These are phyloP conservation scores for Endoconidiophora polonica DNA, from an alignment of 2,329 filamentous ascomycete species.

Conservation along the genomic window DNA sequence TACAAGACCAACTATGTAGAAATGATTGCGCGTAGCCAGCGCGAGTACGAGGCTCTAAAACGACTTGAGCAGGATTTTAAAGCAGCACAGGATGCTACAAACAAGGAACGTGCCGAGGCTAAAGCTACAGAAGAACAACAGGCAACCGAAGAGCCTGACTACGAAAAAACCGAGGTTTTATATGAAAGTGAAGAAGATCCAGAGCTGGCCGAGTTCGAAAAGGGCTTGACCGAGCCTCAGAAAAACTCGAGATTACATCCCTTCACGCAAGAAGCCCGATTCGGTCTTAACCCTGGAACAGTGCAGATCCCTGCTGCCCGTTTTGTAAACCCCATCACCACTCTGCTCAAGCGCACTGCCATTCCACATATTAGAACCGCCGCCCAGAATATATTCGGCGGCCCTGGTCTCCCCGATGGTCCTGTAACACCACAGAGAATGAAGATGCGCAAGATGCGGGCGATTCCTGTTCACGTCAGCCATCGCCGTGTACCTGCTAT, in stretches of 20 bases:
- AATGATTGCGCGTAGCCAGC: slow-evolving; percentile 34
- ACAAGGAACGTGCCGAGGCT: slow-evolving; percentile 20
- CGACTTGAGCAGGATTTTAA: slow-evolving; percentile 43
- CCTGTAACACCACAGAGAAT: slow-evolving; percentile 48
- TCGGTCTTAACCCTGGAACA: slow-evolving; percentile 55
- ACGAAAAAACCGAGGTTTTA: slow-evolving; percentile 20
- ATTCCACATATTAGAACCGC: slow-evolving; percentile 58
- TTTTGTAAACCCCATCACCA: slow-evolving; percentile 52
- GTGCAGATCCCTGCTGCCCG: slow-evolving; percentile 55
- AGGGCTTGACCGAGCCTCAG: slow-evolving; percentile 18
- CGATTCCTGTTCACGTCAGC: slow-evolving; percentile 46
- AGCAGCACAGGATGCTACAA: slow-evolving; percentile 20
- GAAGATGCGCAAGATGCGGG: slow-evolving; percentile 42
- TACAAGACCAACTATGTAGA: slow-evolving; percentile 23
- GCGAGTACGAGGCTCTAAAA: slow-evolving; percentile 37
- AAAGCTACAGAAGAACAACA: slow-evolving; percentile 19
- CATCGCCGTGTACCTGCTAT: slow-evolving; percentile 56
- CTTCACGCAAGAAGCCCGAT: slow-evolving; percentile 57
- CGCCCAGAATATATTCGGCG: slow-evolving; percentile 62
- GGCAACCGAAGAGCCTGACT: slow-evolving; percentile 16
- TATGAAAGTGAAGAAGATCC: slow-evolving; percentile 22
- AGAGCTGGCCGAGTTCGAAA: slow-evolving; percentile 13
- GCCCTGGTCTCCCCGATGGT: slow-evolving; percentile 57
- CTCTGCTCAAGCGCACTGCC: slow-evolving; percentile 50
- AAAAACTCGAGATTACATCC: slow-evolving; percentile 44